These are phyloP conservation scores for Fusarium tanahbumbuense DNA, from an alignment of 2,329 filamentous ascomycete species.

Conservation along the genomic window DNA sequence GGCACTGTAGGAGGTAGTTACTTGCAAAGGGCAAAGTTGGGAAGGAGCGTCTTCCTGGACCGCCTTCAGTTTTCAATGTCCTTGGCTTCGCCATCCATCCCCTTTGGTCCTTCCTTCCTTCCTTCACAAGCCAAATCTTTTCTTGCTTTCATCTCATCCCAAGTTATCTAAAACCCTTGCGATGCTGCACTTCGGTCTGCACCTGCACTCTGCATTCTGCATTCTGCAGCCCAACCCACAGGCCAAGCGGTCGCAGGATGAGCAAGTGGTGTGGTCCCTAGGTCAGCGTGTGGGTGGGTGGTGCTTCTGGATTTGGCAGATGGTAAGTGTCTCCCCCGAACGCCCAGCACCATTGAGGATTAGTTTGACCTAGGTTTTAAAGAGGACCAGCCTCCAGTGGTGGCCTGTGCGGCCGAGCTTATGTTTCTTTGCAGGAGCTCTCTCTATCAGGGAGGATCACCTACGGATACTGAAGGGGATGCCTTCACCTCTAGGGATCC, in stretches of 20 bases:
- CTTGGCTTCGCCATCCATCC: not conserved
- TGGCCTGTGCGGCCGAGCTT: constrained; percentile 36
- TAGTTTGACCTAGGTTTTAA: constrained; percentile 20
- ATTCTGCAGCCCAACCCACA: constrained; percentile 39
- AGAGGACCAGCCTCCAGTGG: constrained; percentile 22
- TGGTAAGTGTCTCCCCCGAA: constrained; percentile 35
- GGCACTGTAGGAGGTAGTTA: not conserved
- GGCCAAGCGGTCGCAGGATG: constrained; percentile 44
- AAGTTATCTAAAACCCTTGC: constrained; percentile 33
- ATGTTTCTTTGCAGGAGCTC: constrained; percentile 31
- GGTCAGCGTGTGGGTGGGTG: not conserved
- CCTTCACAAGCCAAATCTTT: not conserved
- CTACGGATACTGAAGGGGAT: not conserved
- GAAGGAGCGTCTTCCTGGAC: constrained; percentile 18
- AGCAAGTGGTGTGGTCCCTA: constrained; percentile 38
- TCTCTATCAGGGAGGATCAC: not conserved
- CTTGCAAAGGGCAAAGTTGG: not conserved
- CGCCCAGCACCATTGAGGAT: constrained; percentile 31
- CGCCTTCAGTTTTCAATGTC: constrained; percentile 9
- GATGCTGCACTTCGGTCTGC: constrained; percentile 19
- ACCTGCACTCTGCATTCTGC: constrained; percentile 16
- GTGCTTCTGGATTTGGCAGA: constrained; percentile 28
- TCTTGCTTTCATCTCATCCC: constrained; percentile 4
- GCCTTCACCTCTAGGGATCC: not conserved
- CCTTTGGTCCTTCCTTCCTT: not conserved